Evolutionary conservation across 2,329 filamentous ascomycete species (phyloP).

Genomic region (Calonectria pseudoreteaudii): DNA sequence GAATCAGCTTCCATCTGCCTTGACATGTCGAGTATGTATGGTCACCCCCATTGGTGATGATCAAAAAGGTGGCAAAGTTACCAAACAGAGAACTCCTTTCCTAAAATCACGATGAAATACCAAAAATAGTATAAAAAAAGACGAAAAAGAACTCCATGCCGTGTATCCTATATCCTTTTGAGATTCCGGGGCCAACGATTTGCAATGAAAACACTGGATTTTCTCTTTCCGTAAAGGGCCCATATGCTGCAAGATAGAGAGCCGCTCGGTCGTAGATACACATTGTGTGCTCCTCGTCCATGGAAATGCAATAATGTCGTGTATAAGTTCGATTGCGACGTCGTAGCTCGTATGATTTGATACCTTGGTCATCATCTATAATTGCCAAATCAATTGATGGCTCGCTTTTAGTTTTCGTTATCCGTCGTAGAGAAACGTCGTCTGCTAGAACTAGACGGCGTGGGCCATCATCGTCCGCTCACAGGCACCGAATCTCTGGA

Average conservation of each 20-base stretch:
- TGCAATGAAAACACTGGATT: conserved; percentile 37
- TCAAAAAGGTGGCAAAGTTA: conserved; percentile 18
- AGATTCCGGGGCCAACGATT: conserved; percentile 38
- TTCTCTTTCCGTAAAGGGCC: conserved; percentile 35
- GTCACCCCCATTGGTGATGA: conserved; percentile 2
- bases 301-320: conserved; percentile 34
- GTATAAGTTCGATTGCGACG: conserved; percentile 28
- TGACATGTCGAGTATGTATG: conserved; percentile 1
- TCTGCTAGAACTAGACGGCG: background rate
- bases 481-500: conserved; percentile 44
- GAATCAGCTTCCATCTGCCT: background rate
- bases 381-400: conserved; percentile 19
- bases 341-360: conserved; percentile 38
- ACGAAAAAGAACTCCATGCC: conserved; percentile 41
- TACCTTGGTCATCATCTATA: conserved; percentile 35
- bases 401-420: conserved; percentile 16
- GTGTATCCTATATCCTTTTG: conserved; percentile 47
- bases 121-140: conserved; percentile 26
- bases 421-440: background rate
- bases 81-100: conserved; percentile 27
- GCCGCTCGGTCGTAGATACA: conserved; percentile 20
- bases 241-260: conserved; percentile 33
- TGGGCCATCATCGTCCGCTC: conserved; percentile 45
- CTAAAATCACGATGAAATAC: conserved; percentile 29
- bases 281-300: conserved; percentile 25